phyloP scores from a whole-genome alignment of 2,329 filamentous ascomycete genomes.

The Dactylellina leptospora region DNA sequence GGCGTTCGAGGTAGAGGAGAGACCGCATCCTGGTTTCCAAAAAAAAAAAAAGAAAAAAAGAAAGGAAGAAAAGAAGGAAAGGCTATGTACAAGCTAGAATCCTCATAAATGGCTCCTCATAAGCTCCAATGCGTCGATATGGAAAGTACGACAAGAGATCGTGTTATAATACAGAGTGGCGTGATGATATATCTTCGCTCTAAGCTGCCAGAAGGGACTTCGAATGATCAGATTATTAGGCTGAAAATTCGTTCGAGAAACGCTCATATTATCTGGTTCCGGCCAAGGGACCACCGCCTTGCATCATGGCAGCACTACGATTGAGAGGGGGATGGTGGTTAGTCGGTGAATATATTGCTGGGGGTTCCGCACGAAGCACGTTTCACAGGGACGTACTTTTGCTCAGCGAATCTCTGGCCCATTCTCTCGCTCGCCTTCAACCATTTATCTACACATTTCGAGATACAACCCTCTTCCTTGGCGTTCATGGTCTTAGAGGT shows the following conservation, averaged over 20 bases:
- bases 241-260: background rate
- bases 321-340: background rate
- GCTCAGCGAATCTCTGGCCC: constrained; percentile 84
- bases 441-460: constrained; percentile 95
- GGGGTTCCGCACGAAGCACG: too few relatives aligned
- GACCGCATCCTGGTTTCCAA: too few relatives aligned
- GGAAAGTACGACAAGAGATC: background rate
- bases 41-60: too few relatives aligned
- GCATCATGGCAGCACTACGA: constrained; percentile 47
- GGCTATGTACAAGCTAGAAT: too few relatives aligned
- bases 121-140: background rate
- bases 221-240: background rate
- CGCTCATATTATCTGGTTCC: constrained; percentile 18
- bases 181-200: constrained; percentile 19
- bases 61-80: too few relatives aligned
- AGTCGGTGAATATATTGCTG: too few relatives aligned
- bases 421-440: constrained; percentile 90
- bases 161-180: constrained; percentile 45
- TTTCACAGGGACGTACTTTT: constrained; percentile 36
- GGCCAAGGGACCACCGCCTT: constrained; percentile 38
- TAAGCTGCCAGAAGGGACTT: background rate
- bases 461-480: constrained; percentile 89
- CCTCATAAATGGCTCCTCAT: too few relatives aligned
- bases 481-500: constrained; percentile 91
- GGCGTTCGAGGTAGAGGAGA: too few relatives aligned